These are phyloP conservation scores for Sclerotinia trifoliorum DNA, from an alignment of 2,329 filamentous ascomycete species.

Conservation along the genomic window DNA sequence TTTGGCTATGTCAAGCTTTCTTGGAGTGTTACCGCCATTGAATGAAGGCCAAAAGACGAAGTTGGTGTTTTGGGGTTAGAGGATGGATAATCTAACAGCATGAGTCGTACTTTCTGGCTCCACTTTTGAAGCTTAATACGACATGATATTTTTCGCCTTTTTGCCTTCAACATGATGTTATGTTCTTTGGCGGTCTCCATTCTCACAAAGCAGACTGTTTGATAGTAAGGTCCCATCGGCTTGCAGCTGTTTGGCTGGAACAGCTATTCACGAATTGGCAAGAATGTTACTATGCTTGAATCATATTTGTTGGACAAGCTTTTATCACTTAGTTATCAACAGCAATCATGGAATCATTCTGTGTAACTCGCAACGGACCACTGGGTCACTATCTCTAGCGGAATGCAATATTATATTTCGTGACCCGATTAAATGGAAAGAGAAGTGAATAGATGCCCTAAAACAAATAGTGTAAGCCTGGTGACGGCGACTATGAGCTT, in stretches of 20 bases:
- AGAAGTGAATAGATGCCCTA: not conserved
- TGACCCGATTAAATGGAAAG: not conserved
- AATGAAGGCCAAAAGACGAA: slow-evolving; percentile 7
- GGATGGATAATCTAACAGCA: not conserved
- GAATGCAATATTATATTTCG: not conserved
- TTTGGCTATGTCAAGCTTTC: slow-evolving; percentile 12
- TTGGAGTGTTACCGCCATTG: slow-evolving; percentile 10
- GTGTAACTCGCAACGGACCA: not conserved
- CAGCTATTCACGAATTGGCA: not conserved
- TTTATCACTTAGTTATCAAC: not conserved
- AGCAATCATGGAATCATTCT: not conserved
- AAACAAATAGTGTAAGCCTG: not conserved
- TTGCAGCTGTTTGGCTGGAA: not conserved
- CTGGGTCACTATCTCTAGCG: not conserved
- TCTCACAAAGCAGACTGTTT: not conserved
- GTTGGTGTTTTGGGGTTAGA: slow-evolving; percentile 14
- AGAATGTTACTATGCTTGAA: not conserved
- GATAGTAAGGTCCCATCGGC: not conserved
- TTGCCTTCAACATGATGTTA: not conserved
- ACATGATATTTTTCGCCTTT: no score
- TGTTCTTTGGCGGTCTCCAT: not conserved
- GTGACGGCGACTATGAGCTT: not conserved
- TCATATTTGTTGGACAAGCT: not conserved
- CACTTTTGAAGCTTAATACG: not conserved
- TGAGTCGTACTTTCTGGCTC: not conserved